Conservation (phyloP, 1,284 basidiomycete genomes). For the Sanguinoderma infundibulare region DNA sequence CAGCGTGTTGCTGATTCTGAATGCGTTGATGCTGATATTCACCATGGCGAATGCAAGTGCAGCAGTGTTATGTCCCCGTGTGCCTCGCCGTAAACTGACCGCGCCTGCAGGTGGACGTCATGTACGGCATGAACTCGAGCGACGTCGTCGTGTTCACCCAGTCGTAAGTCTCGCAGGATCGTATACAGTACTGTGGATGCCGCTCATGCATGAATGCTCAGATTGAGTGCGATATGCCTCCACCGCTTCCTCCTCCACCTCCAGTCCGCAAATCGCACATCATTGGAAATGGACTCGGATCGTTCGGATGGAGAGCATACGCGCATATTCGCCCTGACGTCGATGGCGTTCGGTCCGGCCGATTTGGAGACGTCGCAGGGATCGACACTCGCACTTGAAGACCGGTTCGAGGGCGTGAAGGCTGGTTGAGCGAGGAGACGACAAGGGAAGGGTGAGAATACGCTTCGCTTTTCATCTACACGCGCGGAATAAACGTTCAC, state of each 20-base stretch:
- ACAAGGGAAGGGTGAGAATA: too few relatives aligned
- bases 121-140: slow-evolving; percentile 2
- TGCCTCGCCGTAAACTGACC: too few relatives aligned
- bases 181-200: too few relatives aligned
- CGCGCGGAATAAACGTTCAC: too few relatives aligned
- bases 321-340: background rate
- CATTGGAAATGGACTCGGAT: background rate
- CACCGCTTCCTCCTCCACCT: background rate
- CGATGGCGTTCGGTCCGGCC: background rate
- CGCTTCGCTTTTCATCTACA: too few relatives aligned
- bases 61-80: background rate
- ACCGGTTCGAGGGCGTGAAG: background rate
- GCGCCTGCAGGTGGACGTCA: background rate
- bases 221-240: background rate
- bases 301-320: background rate
- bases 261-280: background rate
- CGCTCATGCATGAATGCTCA: background rate
- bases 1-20: background rate
- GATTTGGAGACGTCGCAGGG: background rate
- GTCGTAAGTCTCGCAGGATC: background rate
- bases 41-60: background rate
- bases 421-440: too few relatives aligned
- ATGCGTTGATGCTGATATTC: background rate
- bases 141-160: background rate
- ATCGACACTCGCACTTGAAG: background rate